These are phyloP conservation scores for Aspergillus conjunctus DNA, from an alignment of 495 filamentous ascomycete genomes.

Conservation along the genomic window DNA sequence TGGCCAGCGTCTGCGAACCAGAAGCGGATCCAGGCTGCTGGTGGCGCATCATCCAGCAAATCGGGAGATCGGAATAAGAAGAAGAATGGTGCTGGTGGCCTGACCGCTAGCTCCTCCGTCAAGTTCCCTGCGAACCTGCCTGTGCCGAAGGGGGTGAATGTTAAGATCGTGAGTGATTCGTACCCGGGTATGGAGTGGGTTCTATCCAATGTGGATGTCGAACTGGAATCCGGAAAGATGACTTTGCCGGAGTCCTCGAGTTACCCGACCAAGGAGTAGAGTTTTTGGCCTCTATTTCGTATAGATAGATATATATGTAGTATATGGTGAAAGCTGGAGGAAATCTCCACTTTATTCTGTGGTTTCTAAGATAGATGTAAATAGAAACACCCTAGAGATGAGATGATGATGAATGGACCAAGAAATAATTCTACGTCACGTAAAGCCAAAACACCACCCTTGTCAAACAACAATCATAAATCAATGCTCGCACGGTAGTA, in stretches of 20 bases:
- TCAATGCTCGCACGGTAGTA: no score
- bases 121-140: conserved; percentile 56
- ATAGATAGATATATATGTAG: not conserved
- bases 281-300: not conserved
- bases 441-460: no score
- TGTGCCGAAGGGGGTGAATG: conserved; percentile 56
- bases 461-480: no score
- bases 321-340: not conserved
- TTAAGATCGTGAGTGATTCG: conserved; percentile 78
- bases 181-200: conserved; percentile 81
- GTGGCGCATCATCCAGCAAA: conserved; percentile 28
- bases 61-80: conserved; percentile 26
- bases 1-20: conserved; percentile 56
- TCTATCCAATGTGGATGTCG: conserved; percentile 33
- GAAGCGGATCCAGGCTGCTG: conserved; percentile 25
- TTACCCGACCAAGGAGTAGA: conserved; percentile 3
- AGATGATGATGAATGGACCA: no score
- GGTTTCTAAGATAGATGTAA: no score
- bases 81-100: conserved; percentile 5
- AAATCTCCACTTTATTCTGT: no score
- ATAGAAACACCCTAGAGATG: no score
- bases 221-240: conserved; percentile 28
- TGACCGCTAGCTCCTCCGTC: conserved; percentile 48
- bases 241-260: conserved; percentile 24
- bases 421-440: no score